These are phyloP conservation scores for Colletotrichum siamense DNA, from an alignment of 2,329 filamentous ascomycete species.

Conservation along the genomic window DNA sequence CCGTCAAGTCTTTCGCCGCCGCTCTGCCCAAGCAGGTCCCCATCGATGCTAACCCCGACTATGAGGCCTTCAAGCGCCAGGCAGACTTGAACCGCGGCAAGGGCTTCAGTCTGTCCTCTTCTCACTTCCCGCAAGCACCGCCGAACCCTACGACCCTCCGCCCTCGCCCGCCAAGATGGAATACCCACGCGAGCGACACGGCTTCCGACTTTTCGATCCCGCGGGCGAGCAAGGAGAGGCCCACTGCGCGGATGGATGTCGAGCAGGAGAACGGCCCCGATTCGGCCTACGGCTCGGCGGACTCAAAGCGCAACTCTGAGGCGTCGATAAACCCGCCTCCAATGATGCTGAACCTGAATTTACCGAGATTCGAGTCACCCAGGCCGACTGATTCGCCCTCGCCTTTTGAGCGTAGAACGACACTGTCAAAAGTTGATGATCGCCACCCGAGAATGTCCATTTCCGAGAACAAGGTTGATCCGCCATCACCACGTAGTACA, in stretches of 20 bases:
- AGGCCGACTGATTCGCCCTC: slow-evolving; percentile 37
- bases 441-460: slow-evolving; percentile 61
- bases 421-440: slow-evolving; percentile 50
- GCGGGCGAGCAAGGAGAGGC: slow-evolving; percentile 2
- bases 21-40: slow-evolving; percentile 73
- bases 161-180: slow-evolving; percentile 50
- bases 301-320: slow-evolving; percentile 59
- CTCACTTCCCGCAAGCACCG: slow-evolving; percentile 48
- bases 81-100: slow-evolving; percentile 67
- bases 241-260: slow-evolving; percentile 43
- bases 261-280: slow-evolving; percentile 54
- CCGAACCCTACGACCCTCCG: slow-evolving; percentile 37
- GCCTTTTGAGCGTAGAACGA: slow-evolving; percentile 37
- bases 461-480: slow-evolving; percentile 51
- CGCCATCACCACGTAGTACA: slow-evolving; percentile 34
- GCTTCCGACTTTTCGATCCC: slow-evolving; percentile 34
- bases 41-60: slow-evolving; percentile 80
- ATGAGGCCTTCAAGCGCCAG: slow-evolving; percentile 78
- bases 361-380: slow-evolving; percentile 48
- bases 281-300: slow-evolving; percentile 59
- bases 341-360: slow-evolving; percentile 32
- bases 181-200: slow-evolving; percentile 53
- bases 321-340: slow-evolving; percentile 48
- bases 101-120: slow-evolving; percentile 52
- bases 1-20: slow-evolving; percentile 72